Evolutionary conservation across 257 asterid species (phyloP).

Genomic region (Anisodus tanguticus): DNA sequence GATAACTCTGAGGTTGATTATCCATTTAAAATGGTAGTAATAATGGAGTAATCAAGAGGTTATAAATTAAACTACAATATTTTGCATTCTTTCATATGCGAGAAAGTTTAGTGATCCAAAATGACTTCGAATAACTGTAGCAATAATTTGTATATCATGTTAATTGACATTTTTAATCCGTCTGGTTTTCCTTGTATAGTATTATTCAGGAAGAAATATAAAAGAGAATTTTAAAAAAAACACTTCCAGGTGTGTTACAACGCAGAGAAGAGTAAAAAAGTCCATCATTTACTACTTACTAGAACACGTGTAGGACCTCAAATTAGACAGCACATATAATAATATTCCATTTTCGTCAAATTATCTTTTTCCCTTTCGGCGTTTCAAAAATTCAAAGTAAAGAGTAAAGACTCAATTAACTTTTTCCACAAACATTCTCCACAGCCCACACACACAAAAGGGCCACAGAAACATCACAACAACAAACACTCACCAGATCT

Average conservation of each 20-base stretch:
- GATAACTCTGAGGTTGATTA: neutral
- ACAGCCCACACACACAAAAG: no score
- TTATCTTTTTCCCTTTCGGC: neutral
- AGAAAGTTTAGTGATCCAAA: no score
- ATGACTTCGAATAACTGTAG: neutral
- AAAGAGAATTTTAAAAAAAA: no score
- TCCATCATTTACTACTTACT: neutral
- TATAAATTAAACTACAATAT: neutral
- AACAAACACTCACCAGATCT: conserved; percentile 41
- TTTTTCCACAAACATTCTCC: neutral
- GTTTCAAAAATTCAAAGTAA: neutral
- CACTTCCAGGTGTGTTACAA: neutral
- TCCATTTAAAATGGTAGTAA: neutral
- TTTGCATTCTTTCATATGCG: no score
- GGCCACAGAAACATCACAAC: neutral
- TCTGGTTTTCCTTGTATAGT: no score
- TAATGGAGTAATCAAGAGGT: neutral
- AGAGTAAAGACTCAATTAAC: neutral
- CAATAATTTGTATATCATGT: no score
- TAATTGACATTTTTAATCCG: no score
- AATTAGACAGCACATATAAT: neutral
- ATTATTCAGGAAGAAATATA: no score
- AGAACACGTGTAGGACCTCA: neutral
- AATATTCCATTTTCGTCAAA: no score
- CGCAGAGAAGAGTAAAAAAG: neutral